A percentile compares a stretch with the other conserved stretches of the same genome.
phyloP scores from a whole-genome alignment of 2,329 filamentous ascomycete genomes.

The Verticillium klebahnii region DNA sequence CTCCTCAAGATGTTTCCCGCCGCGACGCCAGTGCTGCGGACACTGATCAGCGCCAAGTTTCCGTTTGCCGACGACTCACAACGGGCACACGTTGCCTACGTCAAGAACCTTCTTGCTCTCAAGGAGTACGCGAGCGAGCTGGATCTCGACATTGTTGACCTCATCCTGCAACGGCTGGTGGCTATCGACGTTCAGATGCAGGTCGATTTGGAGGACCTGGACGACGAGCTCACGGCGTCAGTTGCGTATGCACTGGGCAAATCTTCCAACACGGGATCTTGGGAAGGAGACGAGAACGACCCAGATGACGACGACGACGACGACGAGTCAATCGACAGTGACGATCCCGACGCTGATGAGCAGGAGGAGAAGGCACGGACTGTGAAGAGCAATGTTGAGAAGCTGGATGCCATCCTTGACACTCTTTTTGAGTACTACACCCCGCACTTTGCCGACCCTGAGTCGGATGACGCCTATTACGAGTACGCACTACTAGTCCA shows the following conservation, averaged over 20 bases:
- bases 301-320: conserved; percentile 59
- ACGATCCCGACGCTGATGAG: conserved; percentile 62
- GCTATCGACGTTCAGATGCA: conserved; percentile 96
- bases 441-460: conserved; percentile 64
- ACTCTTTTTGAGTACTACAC: conserved; percentile 81
- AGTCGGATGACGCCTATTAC: conserved; percentile 63
- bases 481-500: conserved; percentile 75
- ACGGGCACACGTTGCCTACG: conserved; percentile 79
- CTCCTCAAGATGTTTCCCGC: conserved; percentile 79
- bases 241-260: conserved; percentile 51
- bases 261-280: conserved; percentile 29
- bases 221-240: conserved; percentile 78
- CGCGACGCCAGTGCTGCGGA: conserved; percentile 64
- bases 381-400: conserved; percentile 78
- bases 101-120: conserved; percentile 76
- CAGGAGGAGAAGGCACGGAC: conserved; percentile 61
- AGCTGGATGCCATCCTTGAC: conserved; percentile 87
- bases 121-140: conserved; percentile 74
- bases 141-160: conserved; percentile 72
- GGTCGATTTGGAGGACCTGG: conserved; percentile 85
- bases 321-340: conserved; percentile 65
- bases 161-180: conserved; percentile 82
- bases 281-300: conserved; percentile 51
- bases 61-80: conserved; percentile 73
- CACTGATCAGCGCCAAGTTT: conserved; percentile 64